Evolutionary conservation across 352 stramenopile genomes (phyloP).

Genomic region (Globisporangium rhizosaccharum): DNA sequence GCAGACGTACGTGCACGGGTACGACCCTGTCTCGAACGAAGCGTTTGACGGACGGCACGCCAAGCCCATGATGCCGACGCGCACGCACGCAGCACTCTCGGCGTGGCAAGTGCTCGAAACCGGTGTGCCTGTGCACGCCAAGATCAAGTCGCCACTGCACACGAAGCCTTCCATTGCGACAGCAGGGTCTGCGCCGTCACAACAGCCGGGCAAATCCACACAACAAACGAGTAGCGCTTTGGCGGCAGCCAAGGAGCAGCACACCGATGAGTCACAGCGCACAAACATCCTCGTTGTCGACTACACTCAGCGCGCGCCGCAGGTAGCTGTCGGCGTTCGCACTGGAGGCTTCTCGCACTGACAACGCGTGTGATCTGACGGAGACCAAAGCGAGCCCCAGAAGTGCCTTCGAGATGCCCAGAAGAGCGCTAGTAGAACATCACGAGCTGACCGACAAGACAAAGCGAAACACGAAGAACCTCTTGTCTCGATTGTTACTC

Average conservation of each 20-base stretch:
- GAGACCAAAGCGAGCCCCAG: background rate
- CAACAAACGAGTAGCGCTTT: too few relatives aligned
- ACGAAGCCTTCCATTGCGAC: background rate
- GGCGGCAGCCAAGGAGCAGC: background rate
- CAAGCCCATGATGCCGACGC: constrained; percentile 35
- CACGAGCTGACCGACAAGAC: too few relatives aligned
- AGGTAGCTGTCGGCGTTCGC: constrained; percentile 1
- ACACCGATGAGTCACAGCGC: constrained; percentile 3
- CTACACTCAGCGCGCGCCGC: background rate
- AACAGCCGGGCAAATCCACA: background rate
- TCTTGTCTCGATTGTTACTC: too few relatives aligned
- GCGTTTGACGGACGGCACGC: constrained; percentile 39
- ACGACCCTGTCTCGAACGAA: constrained; percentile 63
- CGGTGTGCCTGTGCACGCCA: constrained; percentile 24
- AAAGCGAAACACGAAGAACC: background rate
- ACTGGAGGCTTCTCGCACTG: constrained; percentile 12
- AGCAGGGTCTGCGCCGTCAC: background rate
- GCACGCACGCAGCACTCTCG: constrained; percentile 35
- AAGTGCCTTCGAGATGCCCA: too few relatives aligned
- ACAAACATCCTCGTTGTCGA: constrained; percentile 33
- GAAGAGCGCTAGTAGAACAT: too few relatives aligned
- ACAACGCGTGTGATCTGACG: background rate
- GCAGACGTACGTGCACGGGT: constrained; percentile 51
- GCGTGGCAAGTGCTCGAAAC: constrained; percentile 49
- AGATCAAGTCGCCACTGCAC: constrained; percentile 12